A percentile compares a stretch with the other conserved stretches of the same genome.
phyloP scores from a whole-genome alignment of 2,329 filamentous ascomycete genomes.

The Sarocladiaceae sp. region DNA sequence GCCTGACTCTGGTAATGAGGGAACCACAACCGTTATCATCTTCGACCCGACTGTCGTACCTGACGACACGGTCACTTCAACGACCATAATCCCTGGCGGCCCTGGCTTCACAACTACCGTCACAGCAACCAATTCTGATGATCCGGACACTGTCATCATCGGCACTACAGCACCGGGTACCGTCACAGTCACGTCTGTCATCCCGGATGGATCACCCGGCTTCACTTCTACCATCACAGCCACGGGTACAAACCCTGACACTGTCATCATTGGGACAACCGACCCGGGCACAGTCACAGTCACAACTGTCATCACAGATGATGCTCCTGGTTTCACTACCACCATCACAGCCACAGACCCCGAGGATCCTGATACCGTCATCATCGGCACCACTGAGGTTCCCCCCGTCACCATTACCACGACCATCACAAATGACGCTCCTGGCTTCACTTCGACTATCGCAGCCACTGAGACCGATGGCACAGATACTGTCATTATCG shows the following conservation, averaged over 20 bases:
- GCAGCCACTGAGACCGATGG: neutral
- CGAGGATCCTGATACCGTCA: neutral
- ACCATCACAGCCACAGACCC: neutral
- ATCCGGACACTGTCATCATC: neutral
- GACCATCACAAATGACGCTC: neutral
- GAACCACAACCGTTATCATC: neutral
- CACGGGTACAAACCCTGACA: neutral
- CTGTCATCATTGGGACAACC: neutral
- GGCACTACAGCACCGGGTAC: neutral
- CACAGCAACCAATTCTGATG: neutral
- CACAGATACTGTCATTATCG: constrained; percentile 1
- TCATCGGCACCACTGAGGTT: neutral
- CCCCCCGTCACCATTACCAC: neutral
- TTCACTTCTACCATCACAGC: neutral
- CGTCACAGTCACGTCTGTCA: neutral
- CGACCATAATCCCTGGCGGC: neutral
- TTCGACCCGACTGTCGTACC: neutral
- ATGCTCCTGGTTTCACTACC: neutral
- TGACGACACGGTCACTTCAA: neutral
- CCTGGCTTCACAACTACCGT: neutral
- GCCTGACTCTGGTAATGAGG: neutral
- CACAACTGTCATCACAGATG: neutral
- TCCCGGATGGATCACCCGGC: neutral
- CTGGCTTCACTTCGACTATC: neutral
- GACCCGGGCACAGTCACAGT: neutral